A percentile compares a stretch with the other conserved stretches of the same genome.
Evolutionary conservation across 805 yeast species (phyloP).

Genomic region (Saturnispora diversa): DNA sequence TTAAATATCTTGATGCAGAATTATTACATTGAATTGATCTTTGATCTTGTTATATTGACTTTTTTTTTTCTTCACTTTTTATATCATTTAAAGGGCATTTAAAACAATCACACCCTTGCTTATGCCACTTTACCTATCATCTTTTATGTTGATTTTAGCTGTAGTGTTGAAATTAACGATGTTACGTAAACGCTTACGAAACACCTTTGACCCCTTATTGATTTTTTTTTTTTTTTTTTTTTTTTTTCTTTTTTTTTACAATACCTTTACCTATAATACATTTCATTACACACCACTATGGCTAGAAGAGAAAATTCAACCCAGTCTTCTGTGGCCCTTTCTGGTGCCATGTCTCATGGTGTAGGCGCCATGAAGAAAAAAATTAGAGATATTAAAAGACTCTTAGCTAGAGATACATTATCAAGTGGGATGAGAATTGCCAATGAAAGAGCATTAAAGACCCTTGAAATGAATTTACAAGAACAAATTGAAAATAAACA

Average conservation of each 20-base stretch:
- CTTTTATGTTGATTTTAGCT: too few relatives aligned
- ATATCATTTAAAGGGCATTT: too few relatives aligned
- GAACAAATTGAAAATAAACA: slow-evolving; percentile 33
- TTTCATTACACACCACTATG: slow-evolving; percentile 4
- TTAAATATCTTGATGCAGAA: slow-evolving; percentile 38
- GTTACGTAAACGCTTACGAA: too few relatives aligned
- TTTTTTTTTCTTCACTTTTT: not conserved
- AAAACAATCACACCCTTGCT: too few relatives aligned
- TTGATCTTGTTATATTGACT: not conserved
- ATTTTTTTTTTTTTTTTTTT: not conserved
- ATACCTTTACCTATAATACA: not conserved
- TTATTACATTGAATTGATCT: not conserved
- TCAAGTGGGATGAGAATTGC: slow-evolving; percentile 48
- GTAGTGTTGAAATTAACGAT: too few relatives aligned
- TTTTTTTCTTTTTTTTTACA: not conserved
- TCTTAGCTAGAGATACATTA: slow-evolving; percentile 47
- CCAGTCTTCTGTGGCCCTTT: slow-evolving; percentile 22
- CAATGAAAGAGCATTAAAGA: slow-evolving; percentile 40
- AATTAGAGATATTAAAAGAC: slow-evolving; percentile 77
- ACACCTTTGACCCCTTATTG: too few relatives aligned
- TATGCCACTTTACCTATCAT: too few relatives aligned
- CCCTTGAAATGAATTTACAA: slow-evolving; percentile 39
- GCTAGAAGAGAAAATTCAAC: slow-evolving; percentile 11
- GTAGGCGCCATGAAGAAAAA: slow-evolving; percentile 64
- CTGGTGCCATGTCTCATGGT: slow-evolving; percentile 26